phyloP scores from a whole-genome alignment of 176 grass and related monocot genomes.

The Oryza meyeriana region DNA sequence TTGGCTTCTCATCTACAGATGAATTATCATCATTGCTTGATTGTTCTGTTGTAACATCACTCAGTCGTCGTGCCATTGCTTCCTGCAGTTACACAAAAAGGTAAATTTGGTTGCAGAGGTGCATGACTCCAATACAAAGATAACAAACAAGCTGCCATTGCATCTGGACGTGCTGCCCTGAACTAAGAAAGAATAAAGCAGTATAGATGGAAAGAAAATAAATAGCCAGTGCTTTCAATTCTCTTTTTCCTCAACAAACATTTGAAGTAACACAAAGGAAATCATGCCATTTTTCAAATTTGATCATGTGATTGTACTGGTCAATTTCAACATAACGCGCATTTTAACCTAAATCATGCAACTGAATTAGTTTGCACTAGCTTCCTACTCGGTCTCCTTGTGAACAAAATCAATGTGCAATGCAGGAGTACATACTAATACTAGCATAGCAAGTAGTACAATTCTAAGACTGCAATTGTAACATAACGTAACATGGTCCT shows the following conservation, averaged over 20 bases:
- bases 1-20: constrained; percentile 54
- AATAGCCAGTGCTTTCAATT: not conserved
- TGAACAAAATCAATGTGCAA: not conserved
- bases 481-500: constrained; percentile 7
- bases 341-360: no score
- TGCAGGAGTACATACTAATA: not conserved
- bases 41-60: constrained; percentile 48
- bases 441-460: not conserved
- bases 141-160: not conserved
- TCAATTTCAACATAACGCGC: no score
- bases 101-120: not conserved
- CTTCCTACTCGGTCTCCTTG: constrained; percentile 5
- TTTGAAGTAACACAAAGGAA: not conserved
- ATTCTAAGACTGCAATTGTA: not conserved
- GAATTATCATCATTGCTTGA: constrained; percentile 54
- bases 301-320: no score
- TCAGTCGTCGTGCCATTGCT: constrained; percentile 59
- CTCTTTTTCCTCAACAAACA: not conserved
- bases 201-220: not conserved
- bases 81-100: constrained; percentile 46
- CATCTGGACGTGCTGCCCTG: not conserved
- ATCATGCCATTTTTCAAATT: not conserved
- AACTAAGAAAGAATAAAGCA: not conserved
- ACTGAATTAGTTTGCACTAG: no score
- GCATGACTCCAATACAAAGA: not conserved